Evolutionary conservation across 2,329 filamentous ascomycete species (phyloP).

Genomic region (Aspergillus sp.): DNA sequence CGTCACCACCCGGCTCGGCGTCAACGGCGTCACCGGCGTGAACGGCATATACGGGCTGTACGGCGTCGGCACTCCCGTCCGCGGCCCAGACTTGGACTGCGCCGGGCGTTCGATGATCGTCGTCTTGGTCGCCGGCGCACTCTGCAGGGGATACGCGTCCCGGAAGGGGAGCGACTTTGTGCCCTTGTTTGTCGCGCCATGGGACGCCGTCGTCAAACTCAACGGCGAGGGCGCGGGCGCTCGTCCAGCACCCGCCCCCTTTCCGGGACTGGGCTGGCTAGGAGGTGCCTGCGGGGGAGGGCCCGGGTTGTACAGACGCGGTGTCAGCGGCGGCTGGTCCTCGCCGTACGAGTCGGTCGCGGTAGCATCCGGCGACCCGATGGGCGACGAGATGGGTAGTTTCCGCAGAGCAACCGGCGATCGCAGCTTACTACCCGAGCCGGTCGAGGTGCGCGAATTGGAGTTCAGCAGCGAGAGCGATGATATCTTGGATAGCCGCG

Average conservation of each 20-base stretch:
- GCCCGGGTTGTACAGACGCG: slow-evolving; percentile 44
- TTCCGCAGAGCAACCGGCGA: slow-evolving; percentile 41
- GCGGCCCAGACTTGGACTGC: slow-evolving; percentile 28
- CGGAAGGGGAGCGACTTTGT: slow-evolving; percentile 35
- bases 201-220: slow-evolving; percentile 18
- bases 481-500: slow-evolving; percentile 31
- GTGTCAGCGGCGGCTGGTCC: slow-evolving; percentile 48
- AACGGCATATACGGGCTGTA: slow-evolving; percentile 45
- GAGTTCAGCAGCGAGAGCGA: slow-evolving; percentile 35
- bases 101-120: slow-evolving; percentile 39
- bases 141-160: slow-evolving; percentile 33
- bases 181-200: slow-evolving; percentile 11
- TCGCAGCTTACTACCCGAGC: slow-evolving; percentile 35
- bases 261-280: slow-evolving; percentile 2
- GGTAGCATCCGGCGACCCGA: slow-evolving; percentile 37
- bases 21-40: slow-evolving; percentile 41
- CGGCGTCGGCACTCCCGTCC: slow-evolving; percentile 40
- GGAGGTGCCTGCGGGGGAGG: slow-evolving; percentile 42
- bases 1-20: slow-evolving; percentile 37
- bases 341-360: slow-evolving; percentile 37
- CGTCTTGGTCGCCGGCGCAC: slow-evolving; percentile 40
- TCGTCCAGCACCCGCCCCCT: slow-evolving; percentile 8
- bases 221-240: slow-evolving; percentile 22
- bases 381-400: slow-evolving; percentile 49
- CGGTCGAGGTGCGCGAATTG: slow-evolving; percentile 29